Percentiles rank a stretch among this genome's conserved stretches.
These are phyloP conservation scores for Tylopilus balloui DNA, from an alignment of 768 basidiomycete species.

Conservation along the genomic window DNA sequence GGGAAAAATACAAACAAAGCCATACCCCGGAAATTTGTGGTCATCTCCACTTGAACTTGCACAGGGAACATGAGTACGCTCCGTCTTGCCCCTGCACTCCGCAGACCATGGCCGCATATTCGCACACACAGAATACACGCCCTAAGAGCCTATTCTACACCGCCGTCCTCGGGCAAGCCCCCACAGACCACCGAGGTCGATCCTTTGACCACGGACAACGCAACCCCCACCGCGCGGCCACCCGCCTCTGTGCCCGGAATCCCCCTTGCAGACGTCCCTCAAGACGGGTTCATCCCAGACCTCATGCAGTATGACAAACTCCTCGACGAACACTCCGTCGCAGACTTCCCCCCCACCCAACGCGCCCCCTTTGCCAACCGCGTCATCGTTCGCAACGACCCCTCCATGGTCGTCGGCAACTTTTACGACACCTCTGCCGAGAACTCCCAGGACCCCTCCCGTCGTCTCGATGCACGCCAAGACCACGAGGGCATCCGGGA, in stretches of 20 bases:
- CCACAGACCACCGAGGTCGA: conserved; percentile 2
- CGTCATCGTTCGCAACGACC: conserved; percentile 65
- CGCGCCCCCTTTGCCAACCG: conserved; percentile 55
- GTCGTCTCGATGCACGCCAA: neutral
- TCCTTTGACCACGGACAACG: too few species aligned
- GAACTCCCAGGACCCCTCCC: neutral
- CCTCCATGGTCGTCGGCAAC: conserved; percentile 54
- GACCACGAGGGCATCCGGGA: conserved; percentile 8
- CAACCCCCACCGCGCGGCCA: neutral
- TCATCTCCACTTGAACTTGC: neutral
- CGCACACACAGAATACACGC: neutral
- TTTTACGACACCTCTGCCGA: conserved; percentile 22
- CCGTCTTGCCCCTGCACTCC: conserved; percentile 2
- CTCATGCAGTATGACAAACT: conserved; percentile 60
- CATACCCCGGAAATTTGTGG: conserved; percentile 16
- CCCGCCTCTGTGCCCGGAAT: conserved; percentile 9
- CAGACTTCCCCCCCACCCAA: conserved; percentile 49
- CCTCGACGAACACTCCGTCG: conserved; percentile 55
- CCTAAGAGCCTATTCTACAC: conserved; percentile 17
- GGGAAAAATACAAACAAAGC: conserved; percentile 18
- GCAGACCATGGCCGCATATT: conserved; percentile 1
- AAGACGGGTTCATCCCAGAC: conserved; percentile 44
- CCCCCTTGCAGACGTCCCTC: conserved; percentile 20
- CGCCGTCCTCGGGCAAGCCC: conserved; percentile 8
- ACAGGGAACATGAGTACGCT: conserved; percentile 26